Conservation (phyloP, 2,329 filamentous ascomycete genomes). For the Phoma sp. region DNA sequence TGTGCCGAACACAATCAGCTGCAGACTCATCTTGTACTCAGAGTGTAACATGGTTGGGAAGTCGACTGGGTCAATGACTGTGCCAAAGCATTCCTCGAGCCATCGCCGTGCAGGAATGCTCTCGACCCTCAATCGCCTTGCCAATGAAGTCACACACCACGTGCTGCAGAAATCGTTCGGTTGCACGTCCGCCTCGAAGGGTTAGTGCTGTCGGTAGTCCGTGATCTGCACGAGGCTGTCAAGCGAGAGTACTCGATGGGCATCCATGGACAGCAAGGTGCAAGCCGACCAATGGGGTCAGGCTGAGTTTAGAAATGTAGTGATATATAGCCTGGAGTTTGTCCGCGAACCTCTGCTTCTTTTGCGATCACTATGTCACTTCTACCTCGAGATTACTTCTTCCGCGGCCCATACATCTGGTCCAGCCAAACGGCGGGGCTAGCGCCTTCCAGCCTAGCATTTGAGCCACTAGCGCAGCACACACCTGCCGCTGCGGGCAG, state of each 20-base stretch:
- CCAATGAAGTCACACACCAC: constrained; percentile 12
- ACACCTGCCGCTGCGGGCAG: constrained; percentile 22
- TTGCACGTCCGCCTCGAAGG: constrained; percentile 20
- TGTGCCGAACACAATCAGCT: no score
- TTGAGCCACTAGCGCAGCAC: constrained; percentile 8
- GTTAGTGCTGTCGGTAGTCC: constrained; percentile 25
- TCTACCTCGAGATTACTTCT: neutral
- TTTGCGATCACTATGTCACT: constrained; percentile 1
- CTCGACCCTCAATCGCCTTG: constrained; percentile 2
- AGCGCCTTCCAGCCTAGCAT: constrained; percentile 17
- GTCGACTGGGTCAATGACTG: neutral
- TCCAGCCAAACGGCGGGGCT: constrained; percentile 16
- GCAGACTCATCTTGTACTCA: no score
- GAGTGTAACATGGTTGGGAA: no score
- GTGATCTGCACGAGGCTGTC: constrained; percentile 20
- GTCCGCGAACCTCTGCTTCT: neutral
- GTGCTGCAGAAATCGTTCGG: constrained; percentile 22
- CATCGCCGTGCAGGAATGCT: neutral
- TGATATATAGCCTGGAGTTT: constrained; percentile 7
- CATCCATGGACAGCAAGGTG: constrained; percentile 14
- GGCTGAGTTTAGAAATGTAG: neutral
- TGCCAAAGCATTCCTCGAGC: neutral
- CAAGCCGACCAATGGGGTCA: constrained; percentile 6
- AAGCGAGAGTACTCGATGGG: constrained; percentile 22
- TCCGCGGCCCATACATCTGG: constrained; percentile 6